Evolutionary conservation across 1,284 basidiomycete species (phyloP), one percentile per base, ranked within the genome.

Genomic region (Cryptococcus sp.): DNA sequence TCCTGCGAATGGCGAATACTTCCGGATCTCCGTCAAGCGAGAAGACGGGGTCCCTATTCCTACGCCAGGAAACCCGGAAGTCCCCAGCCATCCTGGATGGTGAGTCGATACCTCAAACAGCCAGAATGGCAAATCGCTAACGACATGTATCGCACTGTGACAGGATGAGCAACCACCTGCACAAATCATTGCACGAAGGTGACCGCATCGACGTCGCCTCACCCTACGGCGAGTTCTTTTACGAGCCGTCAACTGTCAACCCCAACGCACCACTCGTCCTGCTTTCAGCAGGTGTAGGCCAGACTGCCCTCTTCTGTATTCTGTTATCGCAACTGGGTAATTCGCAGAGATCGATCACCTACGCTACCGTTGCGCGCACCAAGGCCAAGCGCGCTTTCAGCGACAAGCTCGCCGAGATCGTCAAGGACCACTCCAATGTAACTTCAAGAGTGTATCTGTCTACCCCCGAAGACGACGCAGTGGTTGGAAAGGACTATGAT

Each of bases 251-350:
- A 3, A 19, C 47, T 5, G 25, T 55, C 19, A 52, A 60, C 35
- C 59, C 68, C 47, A 57, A 71, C 56, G 47, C 64, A 2, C 68
- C 65, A 4, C 52, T 74, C n/a, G 69, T 76, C 39, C 60, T 76
- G 46, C 58, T 74, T 31, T 71, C 71, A 10, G 74, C 66, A 8
- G 74, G 74, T 13, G 70, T 74, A 38, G 74, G 74, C 27, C 66
- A 70, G 49, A 76, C 72, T 11, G 66, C 71, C 35, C 59, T 71
- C 50, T 59, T 73, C 44, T 64, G 72, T 25, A 76, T 76, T 22
- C 67, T 76, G 50, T 73, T 71, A 62, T 55, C 68, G 11, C 56
- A 59, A n/a, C 23, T 65, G 31, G 53, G 50, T 41, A 48, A 47
- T 10, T 8, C n/a, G 11, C 31, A 52, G 11, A 49, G 51, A 39